A percentile compares a stretch with the other conserved stretches of the same genome.
phyloP scores from a whole-genome alignment of 371 early-diverging fungal genomes.

The Mortierella sp. region DNA sequence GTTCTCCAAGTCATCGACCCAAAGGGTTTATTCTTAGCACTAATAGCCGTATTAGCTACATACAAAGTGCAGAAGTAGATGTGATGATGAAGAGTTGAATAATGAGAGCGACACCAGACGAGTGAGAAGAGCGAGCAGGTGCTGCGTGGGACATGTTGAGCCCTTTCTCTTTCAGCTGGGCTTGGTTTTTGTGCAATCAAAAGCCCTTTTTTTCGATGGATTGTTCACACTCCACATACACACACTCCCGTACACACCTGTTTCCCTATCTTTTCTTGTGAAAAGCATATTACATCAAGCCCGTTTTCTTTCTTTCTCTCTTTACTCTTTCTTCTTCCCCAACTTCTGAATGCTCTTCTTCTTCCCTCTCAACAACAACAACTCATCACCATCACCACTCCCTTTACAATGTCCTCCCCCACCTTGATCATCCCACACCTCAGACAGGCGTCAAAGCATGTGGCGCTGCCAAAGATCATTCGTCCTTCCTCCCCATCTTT shows the following conservation, averaged over 20 bases:
- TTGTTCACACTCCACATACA: not conserved
- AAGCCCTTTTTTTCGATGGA: not conserved
- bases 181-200: not conserved
- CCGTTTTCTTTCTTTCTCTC: not conserved
- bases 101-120: not conserved
- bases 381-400: slow-evolving; percentile 1
- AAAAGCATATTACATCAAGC: not conserved
- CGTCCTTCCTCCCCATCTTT: not conserved
- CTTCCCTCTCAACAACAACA: not conserved
- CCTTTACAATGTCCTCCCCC: slow-evolving; percentile 27
- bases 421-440: slow-evolving; percentile 31
- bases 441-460: slow-evolving; percentile 25
- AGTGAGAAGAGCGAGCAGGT: not conserved
- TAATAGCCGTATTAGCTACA: not conserved
- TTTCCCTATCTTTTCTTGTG: not conserved
- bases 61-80: not conserved
- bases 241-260: not conserved
- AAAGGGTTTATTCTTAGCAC: not conserved
- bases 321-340: not conserved
- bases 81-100: not conserved
- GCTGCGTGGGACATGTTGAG: not conserved
- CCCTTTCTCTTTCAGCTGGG: not conserved
- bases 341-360: slow-evolving; percentile 3
- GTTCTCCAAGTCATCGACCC: not conserved
- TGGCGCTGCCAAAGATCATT: slow-evolving; percentile 4